Evolutionary conservation across 257 asterid genomes (phyloP), one percentile per base, ranked within the genome.

Genomic region (Euphrasia confusa): DNA sequence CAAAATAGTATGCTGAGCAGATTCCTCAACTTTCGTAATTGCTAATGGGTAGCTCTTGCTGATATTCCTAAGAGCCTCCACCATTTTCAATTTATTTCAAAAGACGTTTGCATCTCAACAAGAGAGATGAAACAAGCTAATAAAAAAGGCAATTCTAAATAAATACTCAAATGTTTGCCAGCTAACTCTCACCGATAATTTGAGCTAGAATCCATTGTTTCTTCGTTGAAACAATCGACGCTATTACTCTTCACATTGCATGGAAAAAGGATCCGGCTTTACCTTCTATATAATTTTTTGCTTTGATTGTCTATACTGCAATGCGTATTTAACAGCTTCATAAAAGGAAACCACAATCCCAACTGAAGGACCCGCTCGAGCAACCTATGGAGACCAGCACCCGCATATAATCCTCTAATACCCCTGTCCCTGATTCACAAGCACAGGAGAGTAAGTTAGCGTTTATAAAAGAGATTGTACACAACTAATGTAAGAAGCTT

Each of bases 321-420:
- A 63, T 4, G 67, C 68, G 55, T 82, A 86, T 71, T 89, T 89
- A 47, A 79, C 89, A 14, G 78, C 82, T 73, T 89, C 94, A 13
- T 89, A 89, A 64, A 77, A 84, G n/a, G 95, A 86, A 64, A 86
- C 95, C 10, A 86, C 94, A 1, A 89, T 86, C 64, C 95, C 97
- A 0, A 86, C 95, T 1, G 95, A 89, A n/a, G 95, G 97, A 15
- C 97, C 95, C 1, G 94, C 86, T 35, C 94, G 82, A 45, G 83
- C 86, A 10, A 86, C 84, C 52, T 91, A 80, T 1, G 97, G n/a
- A n/a, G 86, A 5, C 91, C 83, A 2, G 77, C 85, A 24, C 95
- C 97, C 1, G 84, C 72, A 66, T 80, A 89, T 60, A 84, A 64
- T 15, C 97, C 95, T 72, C 65, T 81, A 24, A 79, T 14, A 0